Evolutionary conservation across 2,329 filamentous ascomycete species (phyloP), one percentile per base, ranked within the genome.

Genomic region (Calonectria ilicicola): DNA sequence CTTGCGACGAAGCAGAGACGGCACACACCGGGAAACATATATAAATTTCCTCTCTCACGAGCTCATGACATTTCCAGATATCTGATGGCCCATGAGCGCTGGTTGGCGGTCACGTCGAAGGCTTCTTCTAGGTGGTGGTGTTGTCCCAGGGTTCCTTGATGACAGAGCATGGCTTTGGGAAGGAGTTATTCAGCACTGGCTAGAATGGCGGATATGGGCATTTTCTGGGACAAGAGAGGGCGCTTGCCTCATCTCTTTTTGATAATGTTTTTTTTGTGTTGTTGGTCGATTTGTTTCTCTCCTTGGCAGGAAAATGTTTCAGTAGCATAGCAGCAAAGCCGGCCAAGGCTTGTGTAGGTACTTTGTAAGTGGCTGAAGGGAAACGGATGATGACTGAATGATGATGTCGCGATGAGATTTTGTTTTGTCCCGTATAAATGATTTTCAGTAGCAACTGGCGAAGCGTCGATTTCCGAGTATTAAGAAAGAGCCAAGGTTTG

Each of bases 41-140:
- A 81, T 81, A 80, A 78, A 79, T 76, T 76, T 81, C 79, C 75
- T 81, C 80, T 82, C 80, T 83, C 79, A 83, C 82, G 81, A 83
- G 80, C 75, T 79, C 77, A 82, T 79, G 81, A 78, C 70, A 68
- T 80, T 77, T 68, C 69, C 75, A 78, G 77, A 72, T 75, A 74
- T 71, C 69, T 76, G 68, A 71, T 71, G 70, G 68, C 72, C 74
- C 74, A 78, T 73, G 71, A 58, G 75, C 73, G 75, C 72, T 70
- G 69, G 51, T 75, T 73, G 49, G 62, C 70, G 62, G 46, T 65
- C 70, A 62, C 72, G 67, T 70, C 71, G 76, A 80, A 79, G 77
- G 71, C 75, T 78, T 78, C 74, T 80, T 78, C 75, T 71, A 49
- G 60, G 53, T 66, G 73, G 63, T 72, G 69, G 68, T 72, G 66